Evolutionary conservation across 345 rosid genomes (phyloP), one percentile per base, ranked within the genome.

Genomic region (Turnera subulata): DNA sequence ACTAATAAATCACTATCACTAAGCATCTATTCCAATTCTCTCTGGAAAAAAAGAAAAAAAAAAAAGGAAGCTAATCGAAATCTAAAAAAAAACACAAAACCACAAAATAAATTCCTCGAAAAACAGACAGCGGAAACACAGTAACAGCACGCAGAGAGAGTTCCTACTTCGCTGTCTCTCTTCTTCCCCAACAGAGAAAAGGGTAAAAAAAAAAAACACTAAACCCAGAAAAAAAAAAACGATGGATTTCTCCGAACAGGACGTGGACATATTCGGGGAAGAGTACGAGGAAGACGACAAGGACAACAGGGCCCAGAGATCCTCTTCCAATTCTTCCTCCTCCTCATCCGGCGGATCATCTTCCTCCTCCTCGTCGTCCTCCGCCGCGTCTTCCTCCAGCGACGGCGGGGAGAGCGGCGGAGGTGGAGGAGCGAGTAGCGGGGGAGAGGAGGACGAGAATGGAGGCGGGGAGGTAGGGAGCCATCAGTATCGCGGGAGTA

Each of bases 311-410:
- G 54, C 80, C 26, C 84, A 37, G 63, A 55, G 72, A 37, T 86
- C 91, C 0, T 81, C 76, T 21, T 78, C 89, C 15, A 71, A 78
- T 11, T 78, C 85, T 1, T 69, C 82, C 12, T 76, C 85, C n/a
- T 58, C 72, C 13, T 78, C 86, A 0, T 80, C 88, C 2, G 73
- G 87, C 0, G 73, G 86, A 0, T 71, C 88, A 0, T 79, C 86
- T 0, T 74, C 81, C 74, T 2, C 71, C 65, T 33, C 80, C 70
- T 13, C 75, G 74, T 43, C 75, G 63, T 51, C 66, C 53, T 7
- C 64, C 17, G 53, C 64, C 11, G 58, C 68, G 10, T 64, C 68
- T 2, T 65, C 69, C 50, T 65, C 63, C 22, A 73, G 77, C 2
- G 68, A 72, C 16, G 46, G 76, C 15, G 67, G 55, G 5, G 63